These are phyloP conservation scores for Umbilicus rupestris DNA, from an alignment of 164 flowering plant genomes.

Conservation along the genomic window DNA sequence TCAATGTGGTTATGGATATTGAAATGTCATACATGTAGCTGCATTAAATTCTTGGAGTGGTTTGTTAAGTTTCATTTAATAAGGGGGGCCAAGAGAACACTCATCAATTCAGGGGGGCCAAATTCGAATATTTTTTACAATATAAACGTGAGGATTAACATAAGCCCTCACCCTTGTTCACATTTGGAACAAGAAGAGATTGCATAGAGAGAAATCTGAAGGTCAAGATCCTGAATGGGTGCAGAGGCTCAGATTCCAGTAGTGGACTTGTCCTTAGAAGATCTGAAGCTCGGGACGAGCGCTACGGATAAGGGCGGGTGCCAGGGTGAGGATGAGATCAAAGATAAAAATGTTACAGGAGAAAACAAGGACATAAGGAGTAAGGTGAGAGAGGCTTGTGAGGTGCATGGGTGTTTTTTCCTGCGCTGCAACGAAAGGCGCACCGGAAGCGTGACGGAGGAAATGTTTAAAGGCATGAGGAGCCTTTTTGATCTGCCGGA, in stretches of 20 bases:
- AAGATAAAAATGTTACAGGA: neutral
- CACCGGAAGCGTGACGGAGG: slow-evolving; percentile 18
- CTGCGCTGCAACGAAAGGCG: slow-evolving; percentile 18
- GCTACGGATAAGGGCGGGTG: neutral
- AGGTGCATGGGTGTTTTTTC: slow-evolving; percentile 36
- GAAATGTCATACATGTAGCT: neutral
- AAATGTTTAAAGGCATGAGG: slow-evolving; percentile 23
- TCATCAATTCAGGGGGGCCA: neutral
- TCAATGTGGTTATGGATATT: neutral
- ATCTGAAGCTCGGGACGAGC: neutral
- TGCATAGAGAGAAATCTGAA: too few species aligned
- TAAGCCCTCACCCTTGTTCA: too few species aligned
- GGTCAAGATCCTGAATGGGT: neutral
- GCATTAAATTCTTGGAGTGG: neutral
- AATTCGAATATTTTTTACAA: too few species aligned
- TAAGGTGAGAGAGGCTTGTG: slow-evolving; percentile 13
- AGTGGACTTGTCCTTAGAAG: neutral
- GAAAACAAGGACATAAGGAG: neutral
- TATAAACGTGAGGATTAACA: too few species aligned
- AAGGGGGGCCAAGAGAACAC: neutral
- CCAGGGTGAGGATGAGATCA: neutral
- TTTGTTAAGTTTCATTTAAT: neutral
- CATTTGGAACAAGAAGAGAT: too few species aligned
- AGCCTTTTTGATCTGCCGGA: slow-evolving; percentile 45
- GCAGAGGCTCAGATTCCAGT: neutral